Evolutionary conservation across 2,329 filamentous ascomycete genomes (phyloP).

Genomic region (Penicillium thymicola): DNA sequence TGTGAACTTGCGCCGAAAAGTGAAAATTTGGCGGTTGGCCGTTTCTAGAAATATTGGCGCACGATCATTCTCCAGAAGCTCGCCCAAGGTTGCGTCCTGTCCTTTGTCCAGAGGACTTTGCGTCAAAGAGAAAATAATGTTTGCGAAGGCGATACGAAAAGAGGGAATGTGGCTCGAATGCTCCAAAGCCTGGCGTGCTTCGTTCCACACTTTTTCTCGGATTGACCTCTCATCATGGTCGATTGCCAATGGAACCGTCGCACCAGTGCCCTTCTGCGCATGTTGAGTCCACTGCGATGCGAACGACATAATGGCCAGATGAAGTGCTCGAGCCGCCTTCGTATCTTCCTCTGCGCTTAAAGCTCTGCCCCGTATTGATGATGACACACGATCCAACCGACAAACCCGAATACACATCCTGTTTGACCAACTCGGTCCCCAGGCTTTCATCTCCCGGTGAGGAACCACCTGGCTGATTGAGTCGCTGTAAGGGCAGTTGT

Average conservation of each 20-base stretch:
- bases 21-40: constrained; percentile 41
- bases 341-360: constrained; percentile 39
- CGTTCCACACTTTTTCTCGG: constrained; percentile 43
- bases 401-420: constrained; percentile 46
- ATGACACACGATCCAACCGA: constrained; percentile 39
- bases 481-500: constrained; percentile 44
- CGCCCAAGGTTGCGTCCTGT: constrained; percentile 14
- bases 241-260: constrained; percentile 4
- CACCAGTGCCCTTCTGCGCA: constrained; percentile 12
- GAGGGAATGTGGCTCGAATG: constrained; percentile 42
- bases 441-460: constrained; percentile 25
- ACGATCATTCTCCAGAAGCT: constrained; percentile 23
- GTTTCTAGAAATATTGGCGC: constrained; percentile 41
- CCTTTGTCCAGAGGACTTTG: constrained; percentile 37
- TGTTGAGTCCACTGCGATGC: constrained; percentile 42
- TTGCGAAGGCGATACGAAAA: constrained; percentile 45
- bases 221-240: constrained; percentile 37
- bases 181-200: constrained; percentile 41
- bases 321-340: constrained; percentile 40
- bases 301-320: constrained; percentile 45
- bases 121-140: constrained; percentile 47
- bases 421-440: constrained; percentile 42
- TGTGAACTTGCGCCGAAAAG: constrained; percentile 23
- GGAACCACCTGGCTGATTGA: constrained; percentile 15
- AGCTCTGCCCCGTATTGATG: constrained; percentile 36